Conservation (phyloP, 306 rosid species). For the Cyamopsis tetragonoloba region DNA sequence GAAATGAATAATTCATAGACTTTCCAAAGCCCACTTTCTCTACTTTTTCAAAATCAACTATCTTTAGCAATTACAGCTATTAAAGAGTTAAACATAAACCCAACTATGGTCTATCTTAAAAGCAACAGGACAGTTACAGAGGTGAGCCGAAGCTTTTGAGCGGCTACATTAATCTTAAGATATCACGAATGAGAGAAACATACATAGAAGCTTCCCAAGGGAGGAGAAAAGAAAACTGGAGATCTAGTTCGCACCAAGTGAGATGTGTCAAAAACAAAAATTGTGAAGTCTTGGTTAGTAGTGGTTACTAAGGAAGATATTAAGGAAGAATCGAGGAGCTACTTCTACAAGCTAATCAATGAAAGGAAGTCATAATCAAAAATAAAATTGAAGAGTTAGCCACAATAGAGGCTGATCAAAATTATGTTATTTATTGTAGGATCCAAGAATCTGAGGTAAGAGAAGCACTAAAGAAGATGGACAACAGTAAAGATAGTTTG, state of each 20-base stretch:
- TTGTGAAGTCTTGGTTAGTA: not conserved
- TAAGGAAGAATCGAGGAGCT: not conserved
- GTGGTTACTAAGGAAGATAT: not conserved
- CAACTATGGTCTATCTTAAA: not conserved
- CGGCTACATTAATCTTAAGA: too few relatives aligned
- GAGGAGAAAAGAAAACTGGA: not conserved
- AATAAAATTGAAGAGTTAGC: not conserved
- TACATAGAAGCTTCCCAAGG: not conserved
- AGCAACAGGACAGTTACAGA: too few relatives aligned
- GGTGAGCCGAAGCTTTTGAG: too few relatives aligned
- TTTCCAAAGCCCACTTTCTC: slow-evolving; percentile 14
- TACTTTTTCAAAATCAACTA: slow-evolving; percentile 3
- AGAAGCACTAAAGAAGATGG: not conserved
- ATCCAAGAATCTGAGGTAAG: not conserved
- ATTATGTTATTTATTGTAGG: not conserved
- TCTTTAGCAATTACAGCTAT: not conserved
- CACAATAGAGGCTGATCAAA: not conserved
- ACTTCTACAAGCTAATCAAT: not conserved
- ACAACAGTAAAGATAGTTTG: not conserved
- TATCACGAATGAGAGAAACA: slow-evolving; percentile 2
- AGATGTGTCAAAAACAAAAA: not conserved
- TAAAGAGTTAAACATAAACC: not conserved
- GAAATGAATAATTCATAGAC: not conserved
- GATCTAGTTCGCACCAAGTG: not conserved
- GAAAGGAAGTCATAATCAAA: not conserved